Conservation (phyloP, 495 filamentous ascomycete genomes). For the Trypethelium eluteriae region DNA sequence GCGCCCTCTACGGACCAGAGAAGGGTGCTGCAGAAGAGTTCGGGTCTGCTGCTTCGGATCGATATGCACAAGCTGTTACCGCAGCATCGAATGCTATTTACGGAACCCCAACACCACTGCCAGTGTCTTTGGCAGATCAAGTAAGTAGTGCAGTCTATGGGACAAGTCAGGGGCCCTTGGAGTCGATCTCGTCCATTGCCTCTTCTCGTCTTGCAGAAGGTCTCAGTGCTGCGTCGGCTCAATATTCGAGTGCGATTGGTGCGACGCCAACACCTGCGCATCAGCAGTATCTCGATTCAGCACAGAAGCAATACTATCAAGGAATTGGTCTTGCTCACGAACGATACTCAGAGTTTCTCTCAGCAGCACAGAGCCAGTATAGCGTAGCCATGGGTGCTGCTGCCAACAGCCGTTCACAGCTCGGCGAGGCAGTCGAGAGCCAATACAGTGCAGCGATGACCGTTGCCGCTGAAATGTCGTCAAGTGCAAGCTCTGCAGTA, state of each 20-base stretch:
- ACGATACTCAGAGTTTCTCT: conserved; percentile 64
- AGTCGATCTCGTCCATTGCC: conserved; percentile 57
- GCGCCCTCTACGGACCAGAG: conserved; percentile 50
- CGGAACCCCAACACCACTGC: conserved; percentile 47
- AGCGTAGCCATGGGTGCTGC: conserved; percentile 27
- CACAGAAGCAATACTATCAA: conserved; percentile 67
- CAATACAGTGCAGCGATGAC: conserved; percentile 39
- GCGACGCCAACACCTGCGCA: conserved; percentile 49
- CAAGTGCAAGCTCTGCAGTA: conserved; percentile 12
- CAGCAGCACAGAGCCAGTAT: conserved; percentile 50
- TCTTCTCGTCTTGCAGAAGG: conserved; percentile 57
- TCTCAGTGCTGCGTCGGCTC: conserved; percentile 55
- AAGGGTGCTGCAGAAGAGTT: conserved; percentile 45
- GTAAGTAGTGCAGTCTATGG: conserved; percentile 10
- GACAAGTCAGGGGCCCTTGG: conserved; percentile 41
- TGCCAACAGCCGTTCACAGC: conserved; percentile 10
- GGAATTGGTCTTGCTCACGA: conserved; percentile 69
- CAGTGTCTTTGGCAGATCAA: conserved; percentile 32
- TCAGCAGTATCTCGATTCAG: conserved; percentile 51
- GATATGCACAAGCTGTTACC: conserved; percentile 52
- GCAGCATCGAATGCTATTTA: conserved; percentile 59
- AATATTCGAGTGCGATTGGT: conserved; percentile 52
- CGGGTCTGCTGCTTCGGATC: conserved; percentile 47
- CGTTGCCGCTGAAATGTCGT: conserved; percentile 12
- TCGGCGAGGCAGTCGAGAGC: conserved; percentile 42